These are phyloP conservation scores for Macrophomina phaseolina DNA, from an alignment of 2,329 filamentous ascomycete genomes.

Conservation along the genomic window DNA sequence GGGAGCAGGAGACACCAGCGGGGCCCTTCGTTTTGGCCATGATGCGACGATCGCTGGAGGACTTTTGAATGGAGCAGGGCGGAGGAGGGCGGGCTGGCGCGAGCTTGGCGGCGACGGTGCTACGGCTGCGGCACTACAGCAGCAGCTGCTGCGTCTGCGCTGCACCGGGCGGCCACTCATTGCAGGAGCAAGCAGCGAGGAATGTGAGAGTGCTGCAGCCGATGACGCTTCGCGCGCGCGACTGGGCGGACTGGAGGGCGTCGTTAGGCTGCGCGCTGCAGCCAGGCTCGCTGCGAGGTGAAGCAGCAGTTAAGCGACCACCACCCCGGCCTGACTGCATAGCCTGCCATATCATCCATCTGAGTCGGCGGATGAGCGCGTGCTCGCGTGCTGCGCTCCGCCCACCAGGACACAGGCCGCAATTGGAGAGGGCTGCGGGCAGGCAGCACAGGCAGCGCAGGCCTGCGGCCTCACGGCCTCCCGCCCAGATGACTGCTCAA, in stretches of 20 bases:
- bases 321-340: too few species aligned
- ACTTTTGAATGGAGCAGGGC: slow-evolving; percentile 1
- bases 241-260: too few species aligned
- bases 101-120: neutral
- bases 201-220: slow-evolving; percentile 5
- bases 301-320: too few species aligned
- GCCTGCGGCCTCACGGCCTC: neutral
- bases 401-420: too few species aligned
- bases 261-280: too few species aligned
- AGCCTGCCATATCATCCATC: too few species aligned
- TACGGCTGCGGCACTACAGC: neutral
- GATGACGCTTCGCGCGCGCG: neutral
- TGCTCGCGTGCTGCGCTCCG: too few species aligned
- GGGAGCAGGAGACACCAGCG: neutral
- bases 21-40: slow-evolving; percentile 14
- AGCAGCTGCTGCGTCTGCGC: neutral
- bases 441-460: too few species aligned
- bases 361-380: too few species aligned
- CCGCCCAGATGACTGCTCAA: neutral
- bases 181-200: neutral
- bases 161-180: neutral
- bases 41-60: slow-evolving; percentile 8
- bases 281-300: too few species aligned
- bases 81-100: slow-evolving; percentile 5
- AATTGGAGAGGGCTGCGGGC: too few species aligned